phyloP scores from a whole-genome alignment of 768 basidiomycete species.

The Russula foetens region DNA sequence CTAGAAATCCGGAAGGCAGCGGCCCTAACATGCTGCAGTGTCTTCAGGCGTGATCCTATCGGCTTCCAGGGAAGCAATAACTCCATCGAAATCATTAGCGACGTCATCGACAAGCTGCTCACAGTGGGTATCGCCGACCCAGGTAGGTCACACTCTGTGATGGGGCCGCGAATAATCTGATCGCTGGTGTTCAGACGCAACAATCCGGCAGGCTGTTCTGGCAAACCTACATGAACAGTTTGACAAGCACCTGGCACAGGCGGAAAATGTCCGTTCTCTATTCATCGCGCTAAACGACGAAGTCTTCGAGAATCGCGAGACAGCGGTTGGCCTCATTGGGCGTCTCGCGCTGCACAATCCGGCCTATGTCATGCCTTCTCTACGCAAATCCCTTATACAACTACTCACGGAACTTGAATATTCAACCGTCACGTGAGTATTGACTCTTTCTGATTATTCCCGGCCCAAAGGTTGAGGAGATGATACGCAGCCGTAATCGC shows the following conservation, averaged over 20 bases:
- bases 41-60: conserved; percentile 93
- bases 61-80: conserved; percentile 94
- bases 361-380: conserved; percentile 96
- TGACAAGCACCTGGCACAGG: conserved; percentile 94
- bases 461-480: conserved; percentile 5
- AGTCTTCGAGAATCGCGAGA: conserved; percentile 85
- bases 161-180: not conserved
- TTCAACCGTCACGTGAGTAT: conserved; percentile 73
- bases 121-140: conserved; percentile 96
- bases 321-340: conserved; percentile 88
- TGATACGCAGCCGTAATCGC: conserved; percentile 54
- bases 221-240: conserved; percentile 85
- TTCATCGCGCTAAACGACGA: conserved; percentile 98
- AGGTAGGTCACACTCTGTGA: conserved; percentile 38
- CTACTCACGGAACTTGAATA: conserved; percentile 95
- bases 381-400: conserved; percentile 93
- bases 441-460: not conserved
- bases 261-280: conserved; percentile 94
- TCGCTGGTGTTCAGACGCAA: conserved; percentile 25
- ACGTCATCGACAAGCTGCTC: conserved; percentile 93
- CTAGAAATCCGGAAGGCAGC: conserved; percentile 83
- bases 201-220: conserved; percentile 81
- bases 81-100: conserved; percentile 94
- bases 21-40: conserved; percentile 82
- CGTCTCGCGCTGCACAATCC: conserved; percentile 93